These are phyloP conservation scores for Desmodesmus armatus DNA, from an alignment of 139 green algal species.

Conservation along the genomic window DNA sequence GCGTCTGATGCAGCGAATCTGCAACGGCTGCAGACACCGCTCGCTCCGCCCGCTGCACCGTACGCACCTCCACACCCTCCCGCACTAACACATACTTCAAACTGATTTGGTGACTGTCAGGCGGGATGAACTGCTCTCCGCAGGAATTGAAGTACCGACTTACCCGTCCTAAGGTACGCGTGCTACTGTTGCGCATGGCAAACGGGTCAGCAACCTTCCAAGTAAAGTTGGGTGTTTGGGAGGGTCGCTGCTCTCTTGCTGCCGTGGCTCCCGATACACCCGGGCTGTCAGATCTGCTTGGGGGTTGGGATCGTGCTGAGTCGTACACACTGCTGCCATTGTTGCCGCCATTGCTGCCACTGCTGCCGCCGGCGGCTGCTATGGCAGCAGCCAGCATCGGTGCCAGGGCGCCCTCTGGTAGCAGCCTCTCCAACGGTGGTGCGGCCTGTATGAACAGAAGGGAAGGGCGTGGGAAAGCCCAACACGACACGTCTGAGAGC, in stretches of 20 bases:
- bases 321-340: not conserved
- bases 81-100: slow-evolving; percentile 38
- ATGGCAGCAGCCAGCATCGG: not conserved
- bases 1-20: not conserved
- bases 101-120: slow-evolving; percentile 11
- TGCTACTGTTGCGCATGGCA: slow-evolving; percentile 23
- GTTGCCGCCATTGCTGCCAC: not conserved
- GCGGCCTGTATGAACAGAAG: too few relatives aligned
- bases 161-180: slow-evolving; percentile 10
- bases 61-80: slow-evolving; percentile 30
- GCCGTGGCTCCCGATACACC: too few relatives aligned
- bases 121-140: slow-evolving; percentile 10
- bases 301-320: too few relatives aligned
- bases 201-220: not conserved
- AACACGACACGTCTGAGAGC: too few relatives aligned
- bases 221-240: not conserved
- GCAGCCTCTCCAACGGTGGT: slow-evolving; percentile 1
- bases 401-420: slow-evolving; percentile 1
- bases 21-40: slow-evolving; percentile 20
- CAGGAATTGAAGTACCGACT: slow-evolving; percentile 25
- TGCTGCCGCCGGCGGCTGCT: not conserved
- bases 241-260: not conserved
- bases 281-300: too few relatives aligned
- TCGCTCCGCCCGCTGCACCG: slow-evolving; percentile 26
- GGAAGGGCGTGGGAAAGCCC: too few relatives aligned